Evolutionary conservation across 2,329 filamentous ascomycete species (phyloP).

Genomic region (Zymoseptoria brevis): DNA sequence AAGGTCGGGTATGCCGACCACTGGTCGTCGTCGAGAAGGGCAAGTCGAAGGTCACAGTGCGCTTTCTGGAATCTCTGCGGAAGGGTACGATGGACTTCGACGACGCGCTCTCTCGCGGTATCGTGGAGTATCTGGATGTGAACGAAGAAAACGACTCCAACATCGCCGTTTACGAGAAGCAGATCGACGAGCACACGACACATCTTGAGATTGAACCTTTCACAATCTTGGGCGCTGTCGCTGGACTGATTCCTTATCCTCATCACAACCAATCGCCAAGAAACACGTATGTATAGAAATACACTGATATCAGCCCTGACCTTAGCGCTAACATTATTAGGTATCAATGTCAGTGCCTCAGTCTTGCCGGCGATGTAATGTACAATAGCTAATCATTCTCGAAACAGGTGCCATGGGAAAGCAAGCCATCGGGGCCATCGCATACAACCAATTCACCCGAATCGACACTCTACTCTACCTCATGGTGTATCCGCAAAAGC

Average conservation of each 20-base stretch:
- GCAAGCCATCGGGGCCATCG: constrained; percentile 97
- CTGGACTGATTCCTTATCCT: constrained; percentile 92
- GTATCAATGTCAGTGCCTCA: too few species aligned
- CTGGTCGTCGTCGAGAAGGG: constrained; percentile 91
- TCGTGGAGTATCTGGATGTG: constrained; percentile 94
- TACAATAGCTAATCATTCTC: too few species aligned
- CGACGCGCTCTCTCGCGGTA: constrained; percentile 79
- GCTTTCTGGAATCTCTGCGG: constrained; percentile 73
- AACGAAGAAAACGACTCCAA: constrained; percentile 97
- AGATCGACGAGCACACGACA: constrained; percentile 75
- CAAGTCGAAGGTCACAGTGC: constrained; percentile 67
- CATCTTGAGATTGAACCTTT: constrained; percentile 98
- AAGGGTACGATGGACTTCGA: constrained; percentile 84
- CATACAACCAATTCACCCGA: constrained; percentile 93
- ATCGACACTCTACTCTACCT: constrained; percentile 95
- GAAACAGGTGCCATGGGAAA: constrained; percentile 99
- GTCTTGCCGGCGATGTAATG: too few species aligned
- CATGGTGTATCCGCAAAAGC: constrained; percentile 94
- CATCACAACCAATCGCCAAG: constrained; percentile 98
- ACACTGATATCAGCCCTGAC: too few species aligned
- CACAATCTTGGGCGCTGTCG: constrained; percentile 89
- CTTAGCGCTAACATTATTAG: too few species aligned
- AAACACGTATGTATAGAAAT: too few species aligned
- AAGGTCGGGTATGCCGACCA: constrained; percentile 91
- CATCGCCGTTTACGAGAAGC: constrained; percentile 79